Conservation (phyloP, 352 stramenopile genomes). For the Sclerospora graminicola region DNA sequence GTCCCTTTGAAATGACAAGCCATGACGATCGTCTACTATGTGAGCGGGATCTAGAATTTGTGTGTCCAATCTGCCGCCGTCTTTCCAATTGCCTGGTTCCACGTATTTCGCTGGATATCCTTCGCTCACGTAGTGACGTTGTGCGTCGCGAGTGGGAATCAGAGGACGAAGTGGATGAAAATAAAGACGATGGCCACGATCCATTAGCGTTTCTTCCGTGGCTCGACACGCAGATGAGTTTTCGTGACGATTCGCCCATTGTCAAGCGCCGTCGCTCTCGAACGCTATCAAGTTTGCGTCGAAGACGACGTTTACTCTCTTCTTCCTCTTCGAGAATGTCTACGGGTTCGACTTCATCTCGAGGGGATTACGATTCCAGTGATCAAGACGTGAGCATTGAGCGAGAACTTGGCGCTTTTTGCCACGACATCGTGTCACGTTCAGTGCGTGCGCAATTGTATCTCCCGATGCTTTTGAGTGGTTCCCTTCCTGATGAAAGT, state of each 20-base stretch:
- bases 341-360: constrained; percentile 6
- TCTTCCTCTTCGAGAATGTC: constrained; percentile 15
- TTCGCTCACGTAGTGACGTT: constrained; percentile 6
- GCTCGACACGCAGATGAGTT: constrained; percentile 43
- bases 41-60: constrained; percentile 61
- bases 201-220: constrained; percentile 33
- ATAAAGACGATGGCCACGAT: constrained; percentile 27
- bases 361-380: constrained; percentile 4
- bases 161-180: constrained; percentile 32
- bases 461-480: constrained; percentile 41
- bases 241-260: constrained; percentile 28
- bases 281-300: constrained; percentile 27
- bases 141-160: constrained; percentile 10
- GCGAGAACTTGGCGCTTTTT: constrained; percentile 44
- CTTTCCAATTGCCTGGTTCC: constrained; percentile 70
- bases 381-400: constrained; percentile 25
- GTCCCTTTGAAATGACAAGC: constrained; percentile 28
- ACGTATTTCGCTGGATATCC: constrained; percentile 14
- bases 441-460: constrained; percentile 34
- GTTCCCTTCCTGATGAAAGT: constrained; percentile 30
- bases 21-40: constrained; percentile 54
- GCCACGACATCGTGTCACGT: constrained; percentile 35
- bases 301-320: constrained; percentile 22
- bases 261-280: constrained; percentile 31
- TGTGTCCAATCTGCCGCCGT: constrained; percentile 67